Conservation (phyloP, 805 yeast genomes). For the Ogataea wickerhamii region DNA sequence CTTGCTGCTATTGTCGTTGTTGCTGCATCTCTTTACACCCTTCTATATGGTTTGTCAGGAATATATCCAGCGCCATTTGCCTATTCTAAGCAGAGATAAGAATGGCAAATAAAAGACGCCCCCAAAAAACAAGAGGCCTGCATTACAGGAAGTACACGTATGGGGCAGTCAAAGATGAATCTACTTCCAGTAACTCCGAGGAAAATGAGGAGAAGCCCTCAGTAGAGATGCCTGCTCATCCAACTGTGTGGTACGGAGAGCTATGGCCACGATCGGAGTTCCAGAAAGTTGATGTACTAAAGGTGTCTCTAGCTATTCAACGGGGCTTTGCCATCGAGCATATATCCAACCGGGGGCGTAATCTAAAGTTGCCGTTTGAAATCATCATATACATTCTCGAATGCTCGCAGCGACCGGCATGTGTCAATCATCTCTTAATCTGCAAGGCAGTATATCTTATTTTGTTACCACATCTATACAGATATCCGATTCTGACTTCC, state of each 20-base stretch:
- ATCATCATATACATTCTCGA: constrained; percentile 40
- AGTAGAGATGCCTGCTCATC: background rate
- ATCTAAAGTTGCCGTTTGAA: constrained; percentile 45
- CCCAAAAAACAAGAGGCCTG: constrained; percentile 77
- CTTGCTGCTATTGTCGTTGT: too few relatives aligned
- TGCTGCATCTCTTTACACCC: too few relatives aligned
- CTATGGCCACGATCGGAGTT: constrained; percentile 51
- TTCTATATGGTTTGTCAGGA: too few relatives aligned
- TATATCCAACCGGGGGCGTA: constrained; percentile 21
- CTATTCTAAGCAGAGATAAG: too few relatives aligned
- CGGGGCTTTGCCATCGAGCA: constrained; percentile 25
- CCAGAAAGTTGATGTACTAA: constrained; percentile 45
- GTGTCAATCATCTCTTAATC: constrained; percentile 54
- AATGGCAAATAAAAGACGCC: constrained; percentile 87
- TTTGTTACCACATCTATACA: constrained; percentile 64
- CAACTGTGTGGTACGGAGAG: constrained; percentile 7
- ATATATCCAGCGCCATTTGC: too few relatives aligned
- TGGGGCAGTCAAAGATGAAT: constrained; percentile 32
- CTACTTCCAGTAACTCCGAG: constrained; percentile 6
- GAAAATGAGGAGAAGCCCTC: constrained; percentile 29
- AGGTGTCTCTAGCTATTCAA: constrained; percentile 27
- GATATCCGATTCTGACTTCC: constrained; percentile 58
- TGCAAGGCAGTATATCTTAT: constrained; percentile 57
- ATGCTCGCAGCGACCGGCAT: constrained; percentile 31
- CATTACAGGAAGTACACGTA: constrained; percentile 67